A percentile compares a stretch with the other conserved stretches of the same genome.
phyloP scores from a whole-genome alignment of 306 rosid genomes.

The Fragaria nilgerrensis region DNA sequence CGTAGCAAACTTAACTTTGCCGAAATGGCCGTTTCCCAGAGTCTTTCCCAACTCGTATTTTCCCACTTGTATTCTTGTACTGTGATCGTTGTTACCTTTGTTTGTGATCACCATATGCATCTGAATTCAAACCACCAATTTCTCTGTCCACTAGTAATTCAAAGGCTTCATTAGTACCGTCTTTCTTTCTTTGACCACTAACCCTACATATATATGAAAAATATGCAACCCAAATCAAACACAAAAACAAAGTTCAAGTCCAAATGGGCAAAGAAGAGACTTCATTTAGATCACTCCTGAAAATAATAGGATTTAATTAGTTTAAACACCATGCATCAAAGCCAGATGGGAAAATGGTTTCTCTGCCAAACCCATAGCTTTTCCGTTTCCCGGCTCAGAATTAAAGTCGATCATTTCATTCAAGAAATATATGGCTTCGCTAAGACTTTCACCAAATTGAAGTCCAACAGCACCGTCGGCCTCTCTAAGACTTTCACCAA shows the following conservation, averaged over 20 bases:
- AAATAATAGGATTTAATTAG: background rate
- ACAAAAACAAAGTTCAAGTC: background rate
- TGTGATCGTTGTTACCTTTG: background rate
- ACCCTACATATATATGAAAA: too few relatives aligned
- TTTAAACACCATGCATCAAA: background rate
- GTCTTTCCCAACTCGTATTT: slow-evolving; percentile 79
- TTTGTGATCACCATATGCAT: slow-evolving; percentile 31
- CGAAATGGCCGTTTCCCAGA: slow-evolving; percentile 79
- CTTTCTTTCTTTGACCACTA: too few relatives aligned
- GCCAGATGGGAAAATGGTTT: too few relatives aligned
- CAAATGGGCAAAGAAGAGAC: background rate
- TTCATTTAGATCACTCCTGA: background rate
- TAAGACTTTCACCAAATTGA: slow-evolving; percentile 64
- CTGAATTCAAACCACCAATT: too few relatives aligned
- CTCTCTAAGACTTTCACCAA: slow-evolving; percentile 73
- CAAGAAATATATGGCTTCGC: slow-evolving; percentile 48
- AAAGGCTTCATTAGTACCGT: background rate
- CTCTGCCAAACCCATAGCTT: slow-evolving; percentile 20
- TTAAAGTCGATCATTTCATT: slow-evolving; percentile 22
- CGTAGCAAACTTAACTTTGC: slow-evolving; percentile 71
- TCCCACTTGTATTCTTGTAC: slow-evolving; percentile 46
- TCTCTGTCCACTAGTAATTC: too few relatives aligned
- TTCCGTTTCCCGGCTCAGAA: slow-evolving; percentile 29
- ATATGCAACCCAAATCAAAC: background rate
- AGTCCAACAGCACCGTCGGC: slow-evolving; percentile 45